Evolutionary conservation across 1,284 basidiomycete genomes (phyloP), one percentile per base, ranked within the genome.

Genomic region (Apiotrichum montevideense): DNA sequence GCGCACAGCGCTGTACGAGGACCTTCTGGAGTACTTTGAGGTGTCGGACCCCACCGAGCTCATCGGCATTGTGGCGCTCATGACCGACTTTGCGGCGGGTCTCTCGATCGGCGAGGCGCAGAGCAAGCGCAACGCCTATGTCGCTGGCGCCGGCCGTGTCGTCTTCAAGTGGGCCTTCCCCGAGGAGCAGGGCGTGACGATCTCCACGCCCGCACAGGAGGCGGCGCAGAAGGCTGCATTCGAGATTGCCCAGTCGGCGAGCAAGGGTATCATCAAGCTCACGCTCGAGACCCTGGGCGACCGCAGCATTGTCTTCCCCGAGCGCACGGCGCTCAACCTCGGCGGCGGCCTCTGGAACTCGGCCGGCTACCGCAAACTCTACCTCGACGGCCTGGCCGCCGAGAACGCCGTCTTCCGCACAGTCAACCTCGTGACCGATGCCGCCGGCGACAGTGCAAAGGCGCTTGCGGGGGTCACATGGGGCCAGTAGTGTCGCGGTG

Each of bases 301-400:
- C 58, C 46, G 58, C 13, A 66, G 59, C 1, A 48, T 67, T 34
- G 68, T 73, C 35, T 57, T 63, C 32, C 66, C 68, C 3, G 43
- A 56, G n/a, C 48, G 49, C 21, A 65, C 70, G 2, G 67, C 62
- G 0, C 55, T 74, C 46, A 62, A 63, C 4, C 60, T 74, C 15
- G 72, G 72, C 34, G 72, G 72, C 3, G 72, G 72, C 2, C 55
- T 74, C 53, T 68, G 66, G 70, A 68, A 66, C 63, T 62, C 62
- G 35, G 52, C 57, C 14, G 71, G 71, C 6, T 72, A 71, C 52
- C 61, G 68, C 49, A 48, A 50, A 32, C 56, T 72, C 44, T 53
- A 71, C 15, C 50, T 71, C 37, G 62, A 67, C 9, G 66, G 65
- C 5, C 58, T 74, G 35, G 51, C 53, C 45, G 53, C 53, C 46